phyloP scores from a whole-genome alignment of 2,329 filamentous ascomycete genomes.

The Penicillium freii region DNA sequence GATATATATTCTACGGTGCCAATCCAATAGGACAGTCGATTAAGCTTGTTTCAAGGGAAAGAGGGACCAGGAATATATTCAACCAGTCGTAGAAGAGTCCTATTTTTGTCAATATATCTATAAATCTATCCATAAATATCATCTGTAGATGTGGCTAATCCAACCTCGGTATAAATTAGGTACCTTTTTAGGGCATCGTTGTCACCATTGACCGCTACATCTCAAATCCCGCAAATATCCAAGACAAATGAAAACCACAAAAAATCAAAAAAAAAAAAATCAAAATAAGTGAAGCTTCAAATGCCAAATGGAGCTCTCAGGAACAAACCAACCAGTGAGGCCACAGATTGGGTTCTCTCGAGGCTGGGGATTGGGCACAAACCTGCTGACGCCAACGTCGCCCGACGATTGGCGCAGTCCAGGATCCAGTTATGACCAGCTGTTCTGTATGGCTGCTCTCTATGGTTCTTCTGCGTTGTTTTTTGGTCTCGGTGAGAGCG shows the following conservation, averaged over 20 bases:
- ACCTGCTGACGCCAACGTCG: slow-evolving; percentile 10
- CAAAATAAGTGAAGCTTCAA: slow-evolving; percentile 21
- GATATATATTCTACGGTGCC: too few relatives aligned
- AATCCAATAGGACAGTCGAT: not conserved
- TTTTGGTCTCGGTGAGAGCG: slow-evolving; percentile 2
- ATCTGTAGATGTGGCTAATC: not conserved
- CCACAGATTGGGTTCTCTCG: slow-evolving; percentile 25
- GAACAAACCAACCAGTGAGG: slow-evolving; percentile 15
- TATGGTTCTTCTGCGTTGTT: slow-evolving; percentile 1
- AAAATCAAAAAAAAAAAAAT: slow-evolving; percentile 8
- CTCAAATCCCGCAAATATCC: not conserved
- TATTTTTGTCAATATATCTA: not conserved
- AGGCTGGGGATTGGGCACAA: slow-evolving; percentile 29
- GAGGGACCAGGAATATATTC: not conserved
- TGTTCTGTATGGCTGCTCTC: slow-evolving; percentile 1
- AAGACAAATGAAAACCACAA: not conserved
- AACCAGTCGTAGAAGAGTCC: not conserved
- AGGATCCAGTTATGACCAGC: slow-evolving; percentile 2
- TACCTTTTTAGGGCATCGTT: not conserved
- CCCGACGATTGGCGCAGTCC: slow-evolving; percentile 1
- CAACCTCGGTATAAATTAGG: not conserved
- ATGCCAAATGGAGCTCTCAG: slow-evolving; percentile 2
- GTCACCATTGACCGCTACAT: slow-evolving; percentile 14
- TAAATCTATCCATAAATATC: not conserved
- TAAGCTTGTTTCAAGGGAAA: not conserved